A percentile compares a stretch with the other conserved stretches of the same genome.
phyloP scores from a whole-genome alignment of 2,329 filamentous ascomycete species.

The Scopulariopsis brevicaulis region DNA sequence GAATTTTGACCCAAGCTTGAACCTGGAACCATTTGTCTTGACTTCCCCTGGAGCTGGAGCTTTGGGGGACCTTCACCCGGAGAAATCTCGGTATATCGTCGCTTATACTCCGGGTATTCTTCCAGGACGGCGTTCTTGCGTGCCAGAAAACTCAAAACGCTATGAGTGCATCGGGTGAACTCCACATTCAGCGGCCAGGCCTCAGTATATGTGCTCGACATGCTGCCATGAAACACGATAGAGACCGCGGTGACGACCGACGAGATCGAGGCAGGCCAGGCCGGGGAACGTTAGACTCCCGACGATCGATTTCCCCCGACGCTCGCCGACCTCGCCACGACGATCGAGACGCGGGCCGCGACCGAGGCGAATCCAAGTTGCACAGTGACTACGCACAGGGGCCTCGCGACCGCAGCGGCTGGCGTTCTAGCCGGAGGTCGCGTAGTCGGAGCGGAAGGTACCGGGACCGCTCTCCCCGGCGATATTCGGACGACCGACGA shows the following conservation, averaged over 20 bases:
- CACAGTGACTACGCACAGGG: background rate
- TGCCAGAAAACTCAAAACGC: constrained; percentile 25
- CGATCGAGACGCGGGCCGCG: background rate
- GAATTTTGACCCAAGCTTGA: background rate
- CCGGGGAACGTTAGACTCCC: constrained; percentile 19
- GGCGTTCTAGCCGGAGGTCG: background rate
- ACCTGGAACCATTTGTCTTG: background rate
- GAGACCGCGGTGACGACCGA: constrained; percentile 21
- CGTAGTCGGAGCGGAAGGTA: background rate
- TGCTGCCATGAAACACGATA: constrained; percentile 28
- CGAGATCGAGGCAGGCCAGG: constrained; percentile 22
- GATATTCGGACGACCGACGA: background rate
- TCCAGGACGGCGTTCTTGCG: constrained; percentile 7
- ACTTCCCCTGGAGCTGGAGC: background rate
- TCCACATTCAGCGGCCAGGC: constrained; percentile 1
- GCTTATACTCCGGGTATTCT: constrained; percentile 3
- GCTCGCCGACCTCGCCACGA: constrained; percentile 1
- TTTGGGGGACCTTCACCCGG: background rate
- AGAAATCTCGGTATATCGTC: background rate
- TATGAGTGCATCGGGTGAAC: constrained; percentile 1
- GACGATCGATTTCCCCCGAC: constrained; percentile 17
- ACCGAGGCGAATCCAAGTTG: background rate
- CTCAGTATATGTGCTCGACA: constrained; percentile 16
- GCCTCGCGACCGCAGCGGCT: background rate
- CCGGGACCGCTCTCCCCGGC: background rate